Percentiles rank a stretch among this genome's conserved stretches.
Conservation (phyloP, 176 grass and related monocot species). For the Phyllostachys edulis region DNA sequence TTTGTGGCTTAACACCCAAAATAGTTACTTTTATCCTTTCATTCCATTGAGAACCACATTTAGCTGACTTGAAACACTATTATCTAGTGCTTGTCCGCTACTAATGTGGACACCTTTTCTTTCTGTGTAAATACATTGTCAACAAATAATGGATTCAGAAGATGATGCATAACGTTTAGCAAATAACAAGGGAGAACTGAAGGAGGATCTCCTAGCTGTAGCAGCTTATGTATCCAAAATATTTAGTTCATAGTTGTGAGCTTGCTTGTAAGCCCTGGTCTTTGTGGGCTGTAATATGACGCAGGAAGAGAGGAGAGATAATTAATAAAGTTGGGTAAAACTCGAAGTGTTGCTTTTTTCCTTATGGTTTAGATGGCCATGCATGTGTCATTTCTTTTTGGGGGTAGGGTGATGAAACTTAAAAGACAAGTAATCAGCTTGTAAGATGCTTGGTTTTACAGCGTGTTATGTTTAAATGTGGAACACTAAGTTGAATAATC, state of each 20-base stretch:
- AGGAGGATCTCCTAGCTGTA: background rate
- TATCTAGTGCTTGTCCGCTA: background rate
- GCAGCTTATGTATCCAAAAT: background rate
- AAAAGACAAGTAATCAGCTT: background rate
- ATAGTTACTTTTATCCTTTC: constrained; percentile 1
- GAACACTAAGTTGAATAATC: background rate
- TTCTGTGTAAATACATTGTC: background rate
- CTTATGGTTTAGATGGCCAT: background rate
- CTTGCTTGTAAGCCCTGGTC: background rate
- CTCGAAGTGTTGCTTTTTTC: background rate
- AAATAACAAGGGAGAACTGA: background rate
- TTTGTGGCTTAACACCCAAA: background rate
- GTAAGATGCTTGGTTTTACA: background rate
- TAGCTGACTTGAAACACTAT: background rate
- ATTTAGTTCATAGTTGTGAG: background rate
- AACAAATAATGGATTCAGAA: background rate
- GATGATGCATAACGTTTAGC: background rate
- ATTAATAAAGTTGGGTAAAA: background rate
- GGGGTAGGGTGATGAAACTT: background rate
- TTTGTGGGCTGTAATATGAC: background rate
- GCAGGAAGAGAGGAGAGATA: background rate
- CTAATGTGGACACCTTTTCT: background rate
- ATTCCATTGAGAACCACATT: background rate
- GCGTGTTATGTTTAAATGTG: background rate
- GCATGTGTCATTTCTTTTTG: background rate